Percentiles rank a stretch among this genome's conserved stretches.
Conservation (phyloP, 2,329 filamentous ascomycete species). For the Hirsutella rhossiliensis region DNA sequence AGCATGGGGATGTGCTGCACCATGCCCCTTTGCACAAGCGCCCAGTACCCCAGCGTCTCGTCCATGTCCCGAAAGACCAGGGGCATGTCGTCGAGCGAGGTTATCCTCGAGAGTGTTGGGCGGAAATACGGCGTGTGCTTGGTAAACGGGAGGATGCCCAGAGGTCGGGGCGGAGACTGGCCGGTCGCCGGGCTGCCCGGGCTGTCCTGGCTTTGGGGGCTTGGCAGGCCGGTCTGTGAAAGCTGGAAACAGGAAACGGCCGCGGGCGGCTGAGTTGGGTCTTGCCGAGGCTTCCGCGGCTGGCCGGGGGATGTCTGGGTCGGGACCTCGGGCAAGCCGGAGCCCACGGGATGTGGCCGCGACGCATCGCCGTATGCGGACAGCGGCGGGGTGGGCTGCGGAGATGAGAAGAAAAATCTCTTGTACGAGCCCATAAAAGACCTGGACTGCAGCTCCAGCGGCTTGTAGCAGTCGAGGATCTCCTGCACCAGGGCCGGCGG, state of each 20-base stretch:
- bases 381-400: neutral
- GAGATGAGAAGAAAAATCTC: slow-evolving; percentile 19
- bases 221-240: slow-evolving; percentile 13
- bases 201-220: slow-evolving; percentile 21
- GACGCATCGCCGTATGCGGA: neutral
- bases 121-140: slow-evolving; percentile 25
- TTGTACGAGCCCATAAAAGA: slow-evolving; percentile 26
- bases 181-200: slow-evolving; percentile 9
- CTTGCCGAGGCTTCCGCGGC: too few relatives aligned
- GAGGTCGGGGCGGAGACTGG: slow-evolving; percentile 10
- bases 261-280: neutral
- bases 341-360: neutral
- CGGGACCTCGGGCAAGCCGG: neutral
- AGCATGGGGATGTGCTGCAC: slow-evolving; percentile 23
- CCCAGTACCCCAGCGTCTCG: slow-evolving; percentile 26
- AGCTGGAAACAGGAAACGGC: neutral
- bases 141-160: slow-evolving; percentile 22
- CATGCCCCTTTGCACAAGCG: slow-evolving; percentile 22
- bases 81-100: slow-evolving; percentile 19
- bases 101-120: slow-evolving; percentile 17
- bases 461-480: slow-evolving; percentile 26
- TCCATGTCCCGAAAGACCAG: slow-evolving; percentile 16
- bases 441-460: slow-evolving; percentile 24
- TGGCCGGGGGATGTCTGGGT: neutral
- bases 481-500: slow-evolving; percentile 24